Conservation (phyloP, 257 asterid species). For the Fraxinus americana region DNA sequence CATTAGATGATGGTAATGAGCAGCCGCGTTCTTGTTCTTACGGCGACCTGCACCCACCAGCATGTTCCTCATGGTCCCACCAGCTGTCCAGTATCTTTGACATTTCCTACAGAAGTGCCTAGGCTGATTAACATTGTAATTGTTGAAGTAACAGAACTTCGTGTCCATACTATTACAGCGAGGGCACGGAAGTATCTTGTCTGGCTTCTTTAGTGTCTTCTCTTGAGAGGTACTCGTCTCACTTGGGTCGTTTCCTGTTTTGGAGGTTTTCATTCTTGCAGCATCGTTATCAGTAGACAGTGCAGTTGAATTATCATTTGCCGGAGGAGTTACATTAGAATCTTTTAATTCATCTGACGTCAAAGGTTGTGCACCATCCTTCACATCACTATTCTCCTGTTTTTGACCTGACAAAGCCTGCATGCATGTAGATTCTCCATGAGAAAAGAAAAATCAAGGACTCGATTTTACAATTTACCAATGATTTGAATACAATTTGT, state of each 20-base stretch:
- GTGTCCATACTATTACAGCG: constrained; percentile 57
- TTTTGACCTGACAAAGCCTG: constrained; percentile 36
- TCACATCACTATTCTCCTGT: constrained; percentile 33
- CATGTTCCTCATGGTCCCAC: constrained; percentile 54
- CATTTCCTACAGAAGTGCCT: constrained; percentile 54
- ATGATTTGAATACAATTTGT: neutral
- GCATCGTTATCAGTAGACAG: constrained; percentile 32
- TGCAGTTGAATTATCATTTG: constrained; percentile 19
- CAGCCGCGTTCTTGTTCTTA: constrained; percentile 36
- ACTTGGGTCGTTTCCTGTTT: constrained; percentile 27
- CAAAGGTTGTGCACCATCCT: constrained; percentile 31
- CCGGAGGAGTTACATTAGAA: constrained; percentile 22
- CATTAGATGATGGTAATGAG: constrained; percentile 31
- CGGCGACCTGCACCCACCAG: constrained; percentile 57
- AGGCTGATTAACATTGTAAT: constrained; percentile 52
- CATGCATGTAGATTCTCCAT: constrained; percentile 21
- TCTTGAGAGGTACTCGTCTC: constrained; percentile 35
- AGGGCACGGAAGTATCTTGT: constrained; percentile 50
- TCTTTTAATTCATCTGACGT: constrained; percentile 37
- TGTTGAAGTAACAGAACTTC: constrained; percentile 51
- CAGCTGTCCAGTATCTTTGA: constrained; percentile 59
- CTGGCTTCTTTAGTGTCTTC: constrained; percentile 46
- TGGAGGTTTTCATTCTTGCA: constrained; percentile 26
- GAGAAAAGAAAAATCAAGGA: constrained; percentile 10
- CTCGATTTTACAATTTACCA: neutral